These are phyloP conservation scores for Cercophora scortea DNA, from an alignment of 495 filamentous ascomycete species.

Conservation along the genomic window DNA sequence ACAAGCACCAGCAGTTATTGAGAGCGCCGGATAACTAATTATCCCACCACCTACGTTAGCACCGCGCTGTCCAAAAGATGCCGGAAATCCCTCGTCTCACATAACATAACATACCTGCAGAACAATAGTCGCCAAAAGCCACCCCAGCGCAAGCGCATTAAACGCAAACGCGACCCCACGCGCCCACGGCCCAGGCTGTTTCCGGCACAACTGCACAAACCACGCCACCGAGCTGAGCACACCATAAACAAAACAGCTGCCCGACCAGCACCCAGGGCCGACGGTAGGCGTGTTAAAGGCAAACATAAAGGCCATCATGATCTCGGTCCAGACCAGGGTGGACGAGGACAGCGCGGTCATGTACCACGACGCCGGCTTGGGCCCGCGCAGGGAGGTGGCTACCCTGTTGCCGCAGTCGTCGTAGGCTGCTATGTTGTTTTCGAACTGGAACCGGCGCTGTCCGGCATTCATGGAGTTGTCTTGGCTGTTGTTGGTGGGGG, in stretches of 20 bases:
- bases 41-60: too few species aligned
- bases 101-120: constrained; percentile 4
- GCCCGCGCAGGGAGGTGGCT: neutral
- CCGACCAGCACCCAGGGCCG: neutral
- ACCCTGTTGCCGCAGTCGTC: too few species aligned
- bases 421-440: neutral
- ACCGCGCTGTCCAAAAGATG: too few species aligned
- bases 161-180: neutral
- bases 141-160: neutral
- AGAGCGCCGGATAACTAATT: constrained; percentile 22
- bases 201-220: neutral
- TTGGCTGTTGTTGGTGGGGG: too few species aligned
- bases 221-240: neutral
- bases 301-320: constrained; percentile 1
- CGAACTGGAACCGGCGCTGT: neutral
- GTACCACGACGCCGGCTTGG: constrained; percentile 1
- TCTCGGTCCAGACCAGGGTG: neutral
- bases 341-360: too few species aligned
- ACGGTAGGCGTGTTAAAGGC: constrained; percentile 3
- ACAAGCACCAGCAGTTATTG: constrained; percentile 7
- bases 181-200: neutral
- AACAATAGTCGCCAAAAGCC: neutral
- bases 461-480: too few species aligned
- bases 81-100: too few species aligned
- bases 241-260: neutral